Percentiles rank a stretch among this genome's conserved stretches.
Evolutionary conservation across 1,284 basidiomycete genomes (phyloP).

Genomic region (Ceratorhiza oryzae-sativae): DNA sequence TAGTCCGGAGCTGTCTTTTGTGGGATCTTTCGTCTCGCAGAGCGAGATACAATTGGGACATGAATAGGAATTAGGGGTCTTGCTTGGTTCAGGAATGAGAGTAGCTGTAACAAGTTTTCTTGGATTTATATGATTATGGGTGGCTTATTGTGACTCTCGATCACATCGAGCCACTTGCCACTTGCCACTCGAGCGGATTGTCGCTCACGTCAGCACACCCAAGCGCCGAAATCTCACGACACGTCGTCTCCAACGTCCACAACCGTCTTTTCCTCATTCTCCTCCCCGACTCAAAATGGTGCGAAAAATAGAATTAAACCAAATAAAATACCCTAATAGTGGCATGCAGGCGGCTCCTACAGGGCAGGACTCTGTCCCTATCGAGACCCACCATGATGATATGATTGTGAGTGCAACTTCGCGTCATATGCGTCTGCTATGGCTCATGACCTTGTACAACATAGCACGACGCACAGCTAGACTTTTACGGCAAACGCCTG

Average conservation of each 20-base stretch:
- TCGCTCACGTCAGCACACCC: constrained; percentile 19
- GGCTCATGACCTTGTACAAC: not conserved
- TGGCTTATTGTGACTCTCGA: no score
- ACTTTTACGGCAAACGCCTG: constrained; percentile 96
- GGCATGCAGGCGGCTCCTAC: constrained; percentile 21
- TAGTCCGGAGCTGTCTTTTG: not conserved
- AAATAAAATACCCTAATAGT: not conserved
- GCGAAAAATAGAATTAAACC: not conserved
- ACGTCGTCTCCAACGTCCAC: constrained; percentile 25
- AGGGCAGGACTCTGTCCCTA: constrained; percentile 62
- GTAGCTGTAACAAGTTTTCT: no score
- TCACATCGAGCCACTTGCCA: not conserved
- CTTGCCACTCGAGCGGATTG: not conserved
- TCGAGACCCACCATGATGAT: constrained; percentile 93
- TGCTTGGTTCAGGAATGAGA: not conserved
- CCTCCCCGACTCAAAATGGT: constrained; percentile 5
- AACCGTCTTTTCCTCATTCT: not conserved
- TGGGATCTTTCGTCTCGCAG: not conserved
- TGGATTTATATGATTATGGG: no score
- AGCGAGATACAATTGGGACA: no score
- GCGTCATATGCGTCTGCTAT: not conserved
- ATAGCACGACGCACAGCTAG: constrained; percentile 96
- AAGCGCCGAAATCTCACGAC: constrained; percentile 23
- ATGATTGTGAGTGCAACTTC: constrained; percentile 77
- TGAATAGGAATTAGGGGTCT: not conserved